phyloP scores from a whole-genome alignment of 192 early-diverging fungal species.

The Coemansia sp. region DNA sequence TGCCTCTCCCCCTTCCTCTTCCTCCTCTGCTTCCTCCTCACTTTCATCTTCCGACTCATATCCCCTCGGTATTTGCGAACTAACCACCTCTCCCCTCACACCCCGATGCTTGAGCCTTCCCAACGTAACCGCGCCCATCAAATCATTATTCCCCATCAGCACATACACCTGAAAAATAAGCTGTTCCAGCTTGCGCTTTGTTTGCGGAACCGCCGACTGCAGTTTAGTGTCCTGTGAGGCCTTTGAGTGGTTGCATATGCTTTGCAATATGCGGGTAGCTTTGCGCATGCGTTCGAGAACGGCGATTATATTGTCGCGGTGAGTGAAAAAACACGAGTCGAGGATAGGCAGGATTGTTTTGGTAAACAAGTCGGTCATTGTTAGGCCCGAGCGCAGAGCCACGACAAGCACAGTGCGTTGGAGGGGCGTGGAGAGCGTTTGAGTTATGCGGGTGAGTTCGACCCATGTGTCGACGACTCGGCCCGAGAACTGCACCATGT shows the following conservation, averaged over 20 bases:
- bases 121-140: slow-evolving; percentile 49
- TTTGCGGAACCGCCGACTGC: slow-evolving; percentile 63
- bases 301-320: slow-evolving; percentile 21
- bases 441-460: slow-evolving; percentile 30
- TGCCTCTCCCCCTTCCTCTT: neutral
- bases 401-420: slow-evolving; percentile 23
- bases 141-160: slow-evolving; percentile 70
- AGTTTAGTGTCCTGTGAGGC: slow-evolving; percentile 62
- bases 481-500: slow-evolving; percentile 22
- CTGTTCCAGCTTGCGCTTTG: slow-evolving; percentile 69
- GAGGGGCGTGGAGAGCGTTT: slow-evolving; percentile 8
- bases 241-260: slow-evolving; percentile 77
- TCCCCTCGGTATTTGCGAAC: slow-evolving; percentile 59
- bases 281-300: slow-evolving; percentile 45
- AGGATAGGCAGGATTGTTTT: slow-evolving; percentile 29
- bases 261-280: slow-evolving; percentile 56
- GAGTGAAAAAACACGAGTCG: slow-evolving; percentile 31
- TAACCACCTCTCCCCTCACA: slow-evolving; percentile 65
- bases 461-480: slow-evolving; percentile 32
- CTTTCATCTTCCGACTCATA: neutral
- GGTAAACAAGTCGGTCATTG: slow-evolving; percentile 37
- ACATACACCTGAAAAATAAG: slow-evolving; percentile 75
- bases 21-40: slow-evolving; percentile 15
- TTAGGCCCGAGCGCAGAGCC: slow-evolving; percentile 29
- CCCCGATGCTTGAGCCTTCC: slow-evolving; percentile 74